Conservation (phyloP, 225 moss, liverwort and hornwort species). For the Pseudisothecium myosuroides region DNA sequence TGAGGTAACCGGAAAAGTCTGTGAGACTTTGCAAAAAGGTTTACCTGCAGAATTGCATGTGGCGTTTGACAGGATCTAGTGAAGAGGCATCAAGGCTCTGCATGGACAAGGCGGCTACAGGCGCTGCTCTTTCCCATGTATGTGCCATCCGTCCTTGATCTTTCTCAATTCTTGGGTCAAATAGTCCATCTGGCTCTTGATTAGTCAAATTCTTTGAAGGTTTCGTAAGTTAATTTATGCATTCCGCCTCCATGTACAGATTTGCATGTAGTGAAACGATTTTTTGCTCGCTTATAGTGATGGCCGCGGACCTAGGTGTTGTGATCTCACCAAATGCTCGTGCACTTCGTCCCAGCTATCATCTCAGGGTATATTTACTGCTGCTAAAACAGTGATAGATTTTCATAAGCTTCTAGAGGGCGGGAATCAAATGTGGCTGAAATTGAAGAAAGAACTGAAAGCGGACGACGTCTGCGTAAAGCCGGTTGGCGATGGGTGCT, state of each 20-base stretch:
- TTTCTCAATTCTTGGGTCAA: neutral
- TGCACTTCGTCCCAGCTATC: constrained; percentile 18
- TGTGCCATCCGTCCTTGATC: neutral
- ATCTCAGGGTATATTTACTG: constrained; percentile 27
- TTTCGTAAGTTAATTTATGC: neutral
- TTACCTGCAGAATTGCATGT: neutral
- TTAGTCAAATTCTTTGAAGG: neutral
- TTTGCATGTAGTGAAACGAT: neutral
- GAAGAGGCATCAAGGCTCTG: constrained; percentile 76
- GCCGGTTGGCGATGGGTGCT: constrained; percentile 91
- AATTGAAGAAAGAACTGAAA: constrained; percentile 37
- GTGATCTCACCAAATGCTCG: neutral
- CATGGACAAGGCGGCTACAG: constrained; percentile 88
- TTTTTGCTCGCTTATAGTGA: neutral
- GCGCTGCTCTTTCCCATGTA: constrained; percentile 60
- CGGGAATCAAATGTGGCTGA: constrained; percentile 40
- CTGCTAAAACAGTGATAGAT: constrained; percentile 25
- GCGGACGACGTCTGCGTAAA: constrained; percentile 72
- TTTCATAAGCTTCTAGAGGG: constrained; percentile 5
- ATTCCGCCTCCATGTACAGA: neutral
- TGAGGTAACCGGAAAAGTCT: neutral
- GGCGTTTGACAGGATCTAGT: constrained; percentile 49
- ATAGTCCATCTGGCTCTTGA: neutral
- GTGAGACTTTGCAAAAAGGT: neutral
- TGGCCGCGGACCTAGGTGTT: neutral